Conservation (phyloP, 768 basidiomycete species). For the Scleroderma bovista region DNA sequence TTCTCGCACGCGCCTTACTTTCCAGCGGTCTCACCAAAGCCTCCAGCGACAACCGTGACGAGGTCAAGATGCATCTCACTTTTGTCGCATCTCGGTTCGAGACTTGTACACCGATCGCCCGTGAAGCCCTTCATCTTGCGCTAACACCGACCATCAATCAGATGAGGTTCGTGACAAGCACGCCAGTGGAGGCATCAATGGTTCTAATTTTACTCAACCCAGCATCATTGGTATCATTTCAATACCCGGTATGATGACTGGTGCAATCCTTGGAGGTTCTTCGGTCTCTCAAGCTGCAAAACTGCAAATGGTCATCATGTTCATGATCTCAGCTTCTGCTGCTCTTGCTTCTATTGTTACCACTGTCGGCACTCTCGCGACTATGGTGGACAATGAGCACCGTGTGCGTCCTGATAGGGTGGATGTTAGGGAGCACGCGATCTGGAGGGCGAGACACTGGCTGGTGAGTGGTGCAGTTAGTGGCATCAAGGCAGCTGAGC, state of each 20-base stretch:
- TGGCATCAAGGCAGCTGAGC: no score
- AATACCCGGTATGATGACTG: no score
- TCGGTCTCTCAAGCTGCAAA: no score
- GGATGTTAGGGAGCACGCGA: slow-evolving; percentile 28
- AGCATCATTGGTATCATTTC: no score
- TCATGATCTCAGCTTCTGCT: slow-evolving; percentile 68
- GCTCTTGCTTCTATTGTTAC: slow-evolving; percentile 62
- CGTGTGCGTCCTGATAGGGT: slow-evolving; percentile 60
- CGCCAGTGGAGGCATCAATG: no score
- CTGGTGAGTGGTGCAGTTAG: background rate
- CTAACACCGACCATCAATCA: slow-evolving; percentile 79
- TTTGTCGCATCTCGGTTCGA: slow-evolving; percentile 82
- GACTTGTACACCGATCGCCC: slow-evolving; percentile 74
- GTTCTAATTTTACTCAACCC: background rate
- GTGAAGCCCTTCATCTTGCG: slow-evolving; percentile 73
- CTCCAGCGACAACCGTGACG: slow-evolving; percentile 73
- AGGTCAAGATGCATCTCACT: slow-evolving; percentile 79
- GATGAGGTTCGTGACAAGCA: slow-evolving; percentile 55
- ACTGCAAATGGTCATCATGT: no score
- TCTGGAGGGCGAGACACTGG: slow-evolving; percentile 28
- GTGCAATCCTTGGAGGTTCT: no score
- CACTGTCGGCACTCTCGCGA: slow-evolving; percentile 51
- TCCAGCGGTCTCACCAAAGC: background rate
- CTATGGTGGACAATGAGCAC: slow-evolving; percentile 65
- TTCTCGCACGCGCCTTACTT: background rate